Percentiles rank a stretch among this genome's conserved stretches.
Evolutionary conservation across 2,329 filamentous ascomycete genomes (phyloP).

Genomic region (Pestalotiopsis sp.): DNA sequence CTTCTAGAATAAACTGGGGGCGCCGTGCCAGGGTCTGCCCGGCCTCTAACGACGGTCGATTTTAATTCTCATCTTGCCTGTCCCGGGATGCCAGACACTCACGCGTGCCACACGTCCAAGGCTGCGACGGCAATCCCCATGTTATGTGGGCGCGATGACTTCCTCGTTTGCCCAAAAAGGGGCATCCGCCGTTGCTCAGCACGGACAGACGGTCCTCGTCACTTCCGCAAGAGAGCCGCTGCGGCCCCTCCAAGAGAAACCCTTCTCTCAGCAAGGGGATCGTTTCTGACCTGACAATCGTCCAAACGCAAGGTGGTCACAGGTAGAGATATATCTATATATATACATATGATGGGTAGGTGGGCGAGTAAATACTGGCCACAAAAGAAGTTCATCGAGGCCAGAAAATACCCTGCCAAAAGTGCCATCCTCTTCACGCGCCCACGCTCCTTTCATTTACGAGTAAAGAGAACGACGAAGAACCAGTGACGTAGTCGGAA

Average conservation of each 20-base stretch:
- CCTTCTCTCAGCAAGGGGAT: neutral
- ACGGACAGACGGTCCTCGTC: neutral
- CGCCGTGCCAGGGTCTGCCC: neutral
- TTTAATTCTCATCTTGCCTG: neutral
- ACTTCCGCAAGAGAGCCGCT: neutral
- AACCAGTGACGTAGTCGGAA: no score
- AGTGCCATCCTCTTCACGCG: no score
- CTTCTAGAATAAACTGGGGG: constrained; percentile 1
- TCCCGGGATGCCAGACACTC: neutral
- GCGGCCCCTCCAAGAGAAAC: no score
- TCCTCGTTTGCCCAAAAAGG: constrained; percentile 6
- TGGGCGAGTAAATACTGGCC: neutral
- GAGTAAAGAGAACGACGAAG: no score
- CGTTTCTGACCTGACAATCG: neutral
- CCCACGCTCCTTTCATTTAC: no score
- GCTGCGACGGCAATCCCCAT: neutral
- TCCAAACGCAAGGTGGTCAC: neutral
- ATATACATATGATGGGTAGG: neutral
- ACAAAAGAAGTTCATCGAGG: neutral
- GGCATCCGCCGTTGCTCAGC: neutral
- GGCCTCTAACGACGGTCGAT: neutral
- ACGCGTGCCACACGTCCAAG: neutral
- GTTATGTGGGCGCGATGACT: constrained; percentile 5
- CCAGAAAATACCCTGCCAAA: neutral
- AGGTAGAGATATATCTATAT: neutral